phyloP scores from a whole-genome alignment of 1,284 basidiomycete genomes.

The Sanghuangporus baumii region DNA sequence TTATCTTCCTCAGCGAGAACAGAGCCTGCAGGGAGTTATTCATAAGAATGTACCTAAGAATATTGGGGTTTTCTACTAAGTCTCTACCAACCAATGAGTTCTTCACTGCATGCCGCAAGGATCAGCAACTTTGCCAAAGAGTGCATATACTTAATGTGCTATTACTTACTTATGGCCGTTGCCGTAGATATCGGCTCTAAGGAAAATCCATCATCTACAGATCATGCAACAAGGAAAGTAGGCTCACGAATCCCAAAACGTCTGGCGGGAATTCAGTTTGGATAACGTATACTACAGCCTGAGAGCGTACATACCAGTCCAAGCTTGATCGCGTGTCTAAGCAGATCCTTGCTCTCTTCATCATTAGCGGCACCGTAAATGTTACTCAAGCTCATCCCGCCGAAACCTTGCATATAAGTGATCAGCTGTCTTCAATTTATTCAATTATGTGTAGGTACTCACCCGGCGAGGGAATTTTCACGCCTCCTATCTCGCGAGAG shows the following conservation, averaged over 20 bases:
- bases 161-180: conserved; percentile 18
- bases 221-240: neutral
- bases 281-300: neutral
- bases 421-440: neutral
- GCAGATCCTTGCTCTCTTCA: conserved; percentile 16
- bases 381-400: conserved; percentile 18
- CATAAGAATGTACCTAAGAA: neutral
- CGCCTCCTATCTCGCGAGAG: conserved; percentile 5
- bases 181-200: conserved; percentile 19
- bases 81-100: conserved; percentile 12
- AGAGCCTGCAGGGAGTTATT: conserved; percentile 2
- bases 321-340: conserved; percentile 18
- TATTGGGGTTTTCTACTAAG: neutral
- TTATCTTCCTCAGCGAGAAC: conserved; percentile 18
- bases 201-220: neutral
- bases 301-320: conserved; percentile 3
- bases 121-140: neutral
- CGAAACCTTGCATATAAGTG: conserved; percentile 12
- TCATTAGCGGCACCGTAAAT: conserved; percentile 17
- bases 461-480: conserved; percentile 15
- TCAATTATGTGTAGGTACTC: neutral
- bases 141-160: neutral
- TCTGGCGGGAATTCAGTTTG: neutral
- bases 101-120: conserved; percentile 8
- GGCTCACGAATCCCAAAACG: conserved; percentile 19